phyloP scores from a whole-genome alignment of 1,284 basidiomycete genomes.

The Volvariella surrecta region DNA sequence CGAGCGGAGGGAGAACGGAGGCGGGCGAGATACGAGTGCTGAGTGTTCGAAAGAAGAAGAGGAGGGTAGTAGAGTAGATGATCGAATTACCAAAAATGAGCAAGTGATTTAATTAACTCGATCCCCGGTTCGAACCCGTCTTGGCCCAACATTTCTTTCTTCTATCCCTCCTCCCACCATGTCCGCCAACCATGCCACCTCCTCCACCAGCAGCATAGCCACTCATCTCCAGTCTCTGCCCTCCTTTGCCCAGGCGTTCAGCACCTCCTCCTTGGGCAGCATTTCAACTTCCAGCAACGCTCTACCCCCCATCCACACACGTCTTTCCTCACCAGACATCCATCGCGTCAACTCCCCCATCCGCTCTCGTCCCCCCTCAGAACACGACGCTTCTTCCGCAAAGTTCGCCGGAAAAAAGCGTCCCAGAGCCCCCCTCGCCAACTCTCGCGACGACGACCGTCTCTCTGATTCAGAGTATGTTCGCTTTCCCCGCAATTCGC shows the following conservation, averaged over 20 bases:
- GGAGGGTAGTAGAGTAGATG: slow-evolving; percentile 11
- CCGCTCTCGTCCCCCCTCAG: slow-evolving; percentile 21
- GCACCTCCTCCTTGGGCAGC: slow-evolving; percentile 39
- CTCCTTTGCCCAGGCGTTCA: slow-evolving; percentile 68
- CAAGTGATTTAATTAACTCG: slow-evolving; percentile 17
- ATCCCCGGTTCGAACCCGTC: slow-evolving; percentile 12
- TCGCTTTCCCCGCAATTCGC: slow-evolving; percentile 5
- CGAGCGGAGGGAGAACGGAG: slow-evolving; percentile 12
- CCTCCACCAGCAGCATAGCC: slow-evolving; percentile 18
- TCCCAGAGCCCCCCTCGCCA: slow-evolving; percentile 28
- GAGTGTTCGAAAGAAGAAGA: slow-evolving; percentile 56
- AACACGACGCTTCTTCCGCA: slow-evolving; percentile 16
- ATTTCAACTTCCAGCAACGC: slow-evolving; percentile 40
- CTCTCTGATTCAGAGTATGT: slow-evolving; percentile 28
- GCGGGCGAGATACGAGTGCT: slow-evolving; percentile 39
- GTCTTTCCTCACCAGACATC: slow-evolving; percentile 20
- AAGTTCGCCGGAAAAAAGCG: slow-evolving; percentile 33
- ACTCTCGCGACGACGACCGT: slow-evolving; percentile 24
- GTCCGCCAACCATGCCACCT: slow-evolving; percentile 24
- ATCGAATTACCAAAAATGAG: too few species aligned
- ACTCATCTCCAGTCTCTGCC: slow-evolving; percentile 51
- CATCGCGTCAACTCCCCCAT: slow-evolving; percentile 26
- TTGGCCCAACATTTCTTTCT: slow-evolving; percentile 13
- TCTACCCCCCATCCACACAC: slow-evolving; percentile 55
- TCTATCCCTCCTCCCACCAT: slow-evolving; percentile 19